Evolutionary conservation across 1,284 basidiomycete genomes (phyloP).

Genomic region (Cystobasidium slooffiae): DNA sequence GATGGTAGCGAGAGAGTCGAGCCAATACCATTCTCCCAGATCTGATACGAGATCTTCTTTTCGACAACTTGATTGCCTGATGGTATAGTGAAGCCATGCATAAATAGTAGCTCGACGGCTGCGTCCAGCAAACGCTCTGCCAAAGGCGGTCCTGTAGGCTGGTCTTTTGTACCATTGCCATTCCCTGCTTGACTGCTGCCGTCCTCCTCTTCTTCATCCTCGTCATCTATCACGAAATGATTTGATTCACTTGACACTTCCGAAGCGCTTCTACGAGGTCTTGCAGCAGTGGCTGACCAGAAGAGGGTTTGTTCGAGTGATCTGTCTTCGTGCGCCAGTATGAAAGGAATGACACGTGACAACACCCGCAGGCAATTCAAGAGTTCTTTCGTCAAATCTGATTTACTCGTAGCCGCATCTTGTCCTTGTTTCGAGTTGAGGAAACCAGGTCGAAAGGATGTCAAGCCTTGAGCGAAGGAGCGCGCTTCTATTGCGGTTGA

Average conservation of each 20-base stretch:
- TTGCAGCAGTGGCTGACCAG: slow-evolving; percentile 19
- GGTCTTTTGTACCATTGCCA: slow-evolving; percentile 45
- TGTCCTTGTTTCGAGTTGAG: neutral
- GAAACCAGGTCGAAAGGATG: slow-evolving; percentile 10
- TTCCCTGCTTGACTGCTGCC: slow-evolving; percentile 41
- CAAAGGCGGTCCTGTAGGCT: slow-evolving; percentile 27
- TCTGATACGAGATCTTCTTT: slow-evolving; percentile 75
- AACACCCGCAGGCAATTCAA: slow-evolving; percentile 86
- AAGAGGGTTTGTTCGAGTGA: slow-evolving; percentile 46
- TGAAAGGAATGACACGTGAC: slow-evolving; percentile 81
- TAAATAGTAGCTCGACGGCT: slow-evolving; percentile 77
- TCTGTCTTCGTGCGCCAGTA: slow-evolving; percentile 58
- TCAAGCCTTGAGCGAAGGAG: slow-evolving; percentile 15
- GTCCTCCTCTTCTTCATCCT: slow-evolving; percentile 57
- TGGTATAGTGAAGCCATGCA: slow-evolving; percentile 88
- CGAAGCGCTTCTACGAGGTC: slow-evolving; percentile 40
- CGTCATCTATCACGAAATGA: slow-evolving; percentile 65
- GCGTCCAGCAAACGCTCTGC: slow-evolving; percentile 43
- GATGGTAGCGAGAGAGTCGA: slow-evolving; percentile 29
- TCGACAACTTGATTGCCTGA: slow-evolving; percentile 64
- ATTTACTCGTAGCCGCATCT: neutral
- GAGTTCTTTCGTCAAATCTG: slow-evolving; percentile 73
- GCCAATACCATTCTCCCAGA: slow-evolving; percentile 46
- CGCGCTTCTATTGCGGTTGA: neutral
- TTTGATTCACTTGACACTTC: slow-evolving; percentile 48